Base-by-base conservation (phyloP, 2,329 filamentous ascomycete genomes). In the Botryotinia calthae region DNA sequence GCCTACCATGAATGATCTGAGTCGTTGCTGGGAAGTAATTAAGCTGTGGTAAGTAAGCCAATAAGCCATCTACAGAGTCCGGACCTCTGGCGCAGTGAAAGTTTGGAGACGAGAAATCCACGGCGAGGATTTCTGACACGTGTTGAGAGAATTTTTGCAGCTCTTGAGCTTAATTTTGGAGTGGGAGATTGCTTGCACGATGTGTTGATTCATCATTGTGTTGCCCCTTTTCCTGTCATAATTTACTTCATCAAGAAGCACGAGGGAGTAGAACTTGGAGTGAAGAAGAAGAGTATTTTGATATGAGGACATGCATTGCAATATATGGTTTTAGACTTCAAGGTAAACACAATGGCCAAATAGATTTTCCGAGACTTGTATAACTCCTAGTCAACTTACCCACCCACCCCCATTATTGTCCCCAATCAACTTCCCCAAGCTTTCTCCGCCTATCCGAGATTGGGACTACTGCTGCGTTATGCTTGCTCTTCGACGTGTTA, bases 71-170 rank as follows among this genome's bases (percentile, higher is more conserved):
- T 65, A 34, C 20, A 56, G 34, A 66, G 59, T 65, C 61, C 68
- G 58, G 28, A 31, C 25, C 42, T 31, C n/a, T 48, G 58, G 44
- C 58, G 46, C 31, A n/a, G 59, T 66, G 34, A 66, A 71, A 71
- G 69, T 71, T 46, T 71, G 69, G 69, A 71, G 58, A 71, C 69
- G 69, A 71, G n/a, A 31, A 44, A 20, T 71, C 46, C 48, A 65
- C 34, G 20, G 48, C 20, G 37, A 42, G n/a, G 37, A 64, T 71
- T 40, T 34, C 25, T 37, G 69, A 71, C 69, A 71, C 69, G 69
- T 71, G 69, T 66, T 71, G 37, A 56, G 20, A 14, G 37, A 44
- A 66, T 28, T 64, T 63, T 54, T 71, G 46, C 69, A 66, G 59
- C 37, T 64, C n/a, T 42, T 22, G 42, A 25, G 22, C 34, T 64